Percentiles rank a stretch among this genome's conserved stretches.
Evolutionary conservation across 1,139 yeast genomes (phyloP).

Genomic region (Yamadazyma spencermartinsiae): DNA sequence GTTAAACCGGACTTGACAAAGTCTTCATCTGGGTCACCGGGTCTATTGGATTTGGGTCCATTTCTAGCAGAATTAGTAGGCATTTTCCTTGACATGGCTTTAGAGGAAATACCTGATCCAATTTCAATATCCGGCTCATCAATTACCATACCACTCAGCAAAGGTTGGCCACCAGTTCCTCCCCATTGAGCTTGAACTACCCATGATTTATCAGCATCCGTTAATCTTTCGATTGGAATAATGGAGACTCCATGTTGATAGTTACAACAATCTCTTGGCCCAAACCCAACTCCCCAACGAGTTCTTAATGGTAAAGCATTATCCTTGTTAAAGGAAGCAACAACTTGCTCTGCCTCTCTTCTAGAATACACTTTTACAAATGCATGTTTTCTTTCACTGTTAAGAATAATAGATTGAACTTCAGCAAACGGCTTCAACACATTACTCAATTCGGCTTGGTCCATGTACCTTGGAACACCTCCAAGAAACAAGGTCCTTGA

Average conservation of each 20-base stretch:
- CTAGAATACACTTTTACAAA: slow-evolving; percentile 96
- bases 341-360: slow-evolving; percentile 82
- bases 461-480: slow-evolving; percentile 85
- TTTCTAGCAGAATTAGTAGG: slow-evolving; percentile 84
- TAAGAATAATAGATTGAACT: slow-evolving; percentile 86
- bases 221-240: slow-evolving; percentile 81
- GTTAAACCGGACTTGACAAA: slow-evolving; percentile 37
- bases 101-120: slow-evolving; percentile 91
- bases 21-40: slow-evolving; percentile 57
- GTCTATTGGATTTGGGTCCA: slow-evolving; percentile 79
- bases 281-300: slow-evolving; percentile 99
- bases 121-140: slow-evolving; percentile 98
- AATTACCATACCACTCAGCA: slow-evolving; percentile 76
- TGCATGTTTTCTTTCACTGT: slow-evolving; percentile 90
- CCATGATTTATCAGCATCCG: slow-evolving; percentile 94
- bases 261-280: slow-evolving; percentile 97
- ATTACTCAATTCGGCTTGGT: slow-evolving; percentile 65
- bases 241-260: slow-evolving; percentile 88
- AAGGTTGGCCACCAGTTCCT: slow-evolving; percentile 91
- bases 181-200: slow-evolving; percentile 92
- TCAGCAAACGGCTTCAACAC: slow-evolving; percentile 87
- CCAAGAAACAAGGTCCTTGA: slow-evolving; percentile 93
- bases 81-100: slow-evolving; percentile 86
- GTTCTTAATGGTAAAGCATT: slow-evolving; percentile 65
- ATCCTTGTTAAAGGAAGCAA: slow-evolving; percentile 54